Conservation (phyloP, 192 early-diverging fungal genomes). For the Endogone sp. region DNA sequence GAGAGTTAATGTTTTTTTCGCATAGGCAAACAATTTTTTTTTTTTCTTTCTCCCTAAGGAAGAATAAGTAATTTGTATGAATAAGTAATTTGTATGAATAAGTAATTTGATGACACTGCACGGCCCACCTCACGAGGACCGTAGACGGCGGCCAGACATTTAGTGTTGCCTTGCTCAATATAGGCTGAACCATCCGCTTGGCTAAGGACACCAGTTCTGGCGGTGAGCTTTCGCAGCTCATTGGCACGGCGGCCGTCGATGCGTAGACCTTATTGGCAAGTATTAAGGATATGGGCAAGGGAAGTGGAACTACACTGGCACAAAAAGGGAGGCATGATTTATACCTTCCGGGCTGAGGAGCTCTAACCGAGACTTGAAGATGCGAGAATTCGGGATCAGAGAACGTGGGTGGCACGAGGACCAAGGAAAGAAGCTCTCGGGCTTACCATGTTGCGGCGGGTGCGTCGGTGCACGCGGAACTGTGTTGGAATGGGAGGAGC, state of each 20-base stretch:
- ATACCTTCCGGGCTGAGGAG: not conserved
- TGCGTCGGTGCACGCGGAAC: too few relatives aligned
- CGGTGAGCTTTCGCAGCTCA: constrained; percentile 83
- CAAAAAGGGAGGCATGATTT: not conserved
- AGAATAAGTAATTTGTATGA: not conserved
- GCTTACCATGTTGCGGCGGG: not conserved
- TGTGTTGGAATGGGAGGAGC: too few relatives aligned
- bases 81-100: constrained; percentile 5
- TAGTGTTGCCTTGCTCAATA: constrained; percentile 95
- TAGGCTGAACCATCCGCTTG: constrained; percentile 94
- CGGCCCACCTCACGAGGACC: constrained; percentile 85
- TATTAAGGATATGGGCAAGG: not conserved
- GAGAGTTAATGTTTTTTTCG: too few relatives aligned
- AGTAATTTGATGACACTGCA: not conserved
- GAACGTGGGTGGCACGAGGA: not conserved
- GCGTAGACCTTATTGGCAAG: constrained; percentile 65
- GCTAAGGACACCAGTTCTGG: constrained; percentile 70
- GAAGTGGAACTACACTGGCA: not conserved
- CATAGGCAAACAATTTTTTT: too few relatives aligned
- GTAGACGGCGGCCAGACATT: constrained; percentile 85
- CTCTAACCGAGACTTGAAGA: not conserved
- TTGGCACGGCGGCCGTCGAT: constrained; percentile 86
- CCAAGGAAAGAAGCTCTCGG: not conserved
- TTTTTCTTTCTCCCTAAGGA: not conserved
- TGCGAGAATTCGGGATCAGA: not conserved